Percentiles rank a stretch among this genome's conserved stretches.
phyloP scores from a whole-genome alignment of 108 stramenopile genomes.

The Fragilariopsis cylindrus region DNA sequence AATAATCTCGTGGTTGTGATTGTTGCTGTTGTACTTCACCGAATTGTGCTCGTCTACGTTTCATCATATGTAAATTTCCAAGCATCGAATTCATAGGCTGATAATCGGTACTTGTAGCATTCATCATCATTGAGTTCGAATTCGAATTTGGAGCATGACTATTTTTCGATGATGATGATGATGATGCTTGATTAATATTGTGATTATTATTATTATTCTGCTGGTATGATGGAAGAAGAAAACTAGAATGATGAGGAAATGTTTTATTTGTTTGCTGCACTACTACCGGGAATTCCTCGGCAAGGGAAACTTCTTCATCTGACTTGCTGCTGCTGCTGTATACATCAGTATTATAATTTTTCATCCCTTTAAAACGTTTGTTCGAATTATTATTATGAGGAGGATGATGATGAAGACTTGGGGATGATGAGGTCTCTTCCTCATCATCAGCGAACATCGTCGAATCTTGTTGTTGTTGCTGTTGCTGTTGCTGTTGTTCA shows the following conservation, averaged over 20 bases:
- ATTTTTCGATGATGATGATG: constrained; percentile 17
- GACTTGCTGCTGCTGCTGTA: background rate
- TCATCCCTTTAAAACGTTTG: background rate
- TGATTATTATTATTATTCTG: background rate
- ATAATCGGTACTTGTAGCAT: constrained; percentile 12
- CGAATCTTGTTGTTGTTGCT: background rate
- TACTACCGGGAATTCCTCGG: background rate
- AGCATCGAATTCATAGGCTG: constrained; percentile 33
- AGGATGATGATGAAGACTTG: background rate
- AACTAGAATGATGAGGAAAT: constrained; percentile 1
- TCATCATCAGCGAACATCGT: background rate
- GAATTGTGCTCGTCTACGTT: constrained; percentile 1
- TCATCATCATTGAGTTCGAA: too few relatives aligned
- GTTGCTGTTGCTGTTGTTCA: background rate
- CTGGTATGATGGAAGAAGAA: background rate
- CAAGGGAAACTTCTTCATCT: constrained; percentile 12
- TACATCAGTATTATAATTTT: background rate
- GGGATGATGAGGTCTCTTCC: background rate
- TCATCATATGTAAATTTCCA: constrained; percentile 26
- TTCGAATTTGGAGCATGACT: constrained; percentile 1
- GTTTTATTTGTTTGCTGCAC: background rate
- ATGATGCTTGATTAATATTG: background rate
- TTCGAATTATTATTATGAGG: background rate
- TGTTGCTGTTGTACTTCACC: constrained; percentile 7
- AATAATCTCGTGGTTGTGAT: constrained; percentile 5